phyloP scores from a whole-genome alignment of 768 basidiomycete genomes.

The Clitopilus hobsonii region DNA sequence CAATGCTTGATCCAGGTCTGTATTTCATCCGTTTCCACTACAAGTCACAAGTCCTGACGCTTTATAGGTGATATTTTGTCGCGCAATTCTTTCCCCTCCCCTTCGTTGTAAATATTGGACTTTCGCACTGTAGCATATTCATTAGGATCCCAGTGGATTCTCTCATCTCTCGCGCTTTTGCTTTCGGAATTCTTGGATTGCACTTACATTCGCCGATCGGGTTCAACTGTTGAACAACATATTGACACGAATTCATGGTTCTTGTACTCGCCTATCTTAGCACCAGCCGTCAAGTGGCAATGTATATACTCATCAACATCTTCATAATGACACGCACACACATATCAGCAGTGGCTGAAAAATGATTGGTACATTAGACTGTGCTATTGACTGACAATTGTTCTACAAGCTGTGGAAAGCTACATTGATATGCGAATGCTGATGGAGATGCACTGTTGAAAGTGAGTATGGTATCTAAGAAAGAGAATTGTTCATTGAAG shows the following conservation, averaged over 20 bases:
- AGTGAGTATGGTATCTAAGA: conserved; percentile 16
- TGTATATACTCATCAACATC: too few relatives aligned
- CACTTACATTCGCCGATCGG: background rate
- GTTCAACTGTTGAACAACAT: background rate
- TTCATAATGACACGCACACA: background rate
- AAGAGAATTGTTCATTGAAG: background rate
- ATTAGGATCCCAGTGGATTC: background rate
- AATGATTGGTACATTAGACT: background rate
- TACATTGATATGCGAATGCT: conserved; percentile 5
- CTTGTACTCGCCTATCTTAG: background rate
- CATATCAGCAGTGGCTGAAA: background rate
- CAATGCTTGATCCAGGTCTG: conserved; percentile 66
- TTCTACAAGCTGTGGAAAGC: conserved; percentile 16
- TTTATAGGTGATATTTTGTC: conserved; percentile 56
- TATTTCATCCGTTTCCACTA: conserved; percentile 4
- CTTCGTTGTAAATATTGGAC: conserved; percentile 45
- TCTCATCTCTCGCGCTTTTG: conserved; percentile 1
- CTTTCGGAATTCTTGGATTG: conserved; percentile 4
- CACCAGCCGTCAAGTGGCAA: too few relatives aligned
- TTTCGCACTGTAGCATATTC: background rate
- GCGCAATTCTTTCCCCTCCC: conserved; percentile 68
- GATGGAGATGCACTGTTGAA: conserved; percentile 21
- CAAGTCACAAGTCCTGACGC: conserved; percentile 5
- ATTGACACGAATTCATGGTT: background rate
- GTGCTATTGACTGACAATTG: conserved; percentile 7